Base-by-base conservation (phyloP, 2,329 filamentous ascomycete species). In the Coniochaeta sp. region DNA sequence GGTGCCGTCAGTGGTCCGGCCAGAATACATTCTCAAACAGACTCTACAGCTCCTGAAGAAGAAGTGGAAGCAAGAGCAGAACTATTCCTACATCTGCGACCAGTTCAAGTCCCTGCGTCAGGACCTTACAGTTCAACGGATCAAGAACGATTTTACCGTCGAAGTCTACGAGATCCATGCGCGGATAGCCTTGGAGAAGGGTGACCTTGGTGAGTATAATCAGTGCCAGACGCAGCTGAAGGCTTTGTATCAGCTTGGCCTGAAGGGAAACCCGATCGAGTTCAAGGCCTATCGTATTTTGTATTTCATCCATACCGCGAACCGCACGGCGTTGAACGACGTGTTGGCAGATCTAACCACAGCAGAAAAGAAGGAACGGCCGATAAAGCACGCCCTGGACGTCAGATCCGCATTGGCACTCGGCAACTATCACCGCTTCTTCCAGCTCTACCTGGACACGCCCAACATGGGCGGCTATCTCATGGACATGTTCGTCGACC, bases 181-280 rank as follows among this genome's bases (percentile, higher is more conserved):
- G 65, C 89, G 95, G 62, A 98, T 99, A 77, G 95, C 95, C 67
- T 82, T 99, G 76, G 93, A 99, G 77, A 97, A 96, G 84, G 92
- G 90, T 78, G 95, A 99, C 81, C 86, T 98, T 81, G 93, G 95
- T 99, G 95, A 99, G 95, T 99, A 99, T 95, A 99, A 99, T 81
- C 95, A 99, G 84, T 99, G 95, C 77, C 95, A 99, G 81, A 98
- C 95, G 70, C 95, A 99, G 79, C 82, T 99, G 72, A 91, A 91
- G 75, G 91, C 89, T 66, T 81, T 99, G 70, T 98, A 99, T 77
- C 85, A 86, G 74, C 85, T 91, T 78, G 89, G 90, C 67, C 80
- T 96, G 73, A 91, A 91, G 72, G 95, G 93, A 70, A 92, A 93
- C 75, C 87, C 90, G 72, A 88, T 90, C 78, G 95, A 99, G 77